Conservation (phyloP, 2,329 filamentous ascomycete genomes). For the Aspergillus unguis region DNA sequence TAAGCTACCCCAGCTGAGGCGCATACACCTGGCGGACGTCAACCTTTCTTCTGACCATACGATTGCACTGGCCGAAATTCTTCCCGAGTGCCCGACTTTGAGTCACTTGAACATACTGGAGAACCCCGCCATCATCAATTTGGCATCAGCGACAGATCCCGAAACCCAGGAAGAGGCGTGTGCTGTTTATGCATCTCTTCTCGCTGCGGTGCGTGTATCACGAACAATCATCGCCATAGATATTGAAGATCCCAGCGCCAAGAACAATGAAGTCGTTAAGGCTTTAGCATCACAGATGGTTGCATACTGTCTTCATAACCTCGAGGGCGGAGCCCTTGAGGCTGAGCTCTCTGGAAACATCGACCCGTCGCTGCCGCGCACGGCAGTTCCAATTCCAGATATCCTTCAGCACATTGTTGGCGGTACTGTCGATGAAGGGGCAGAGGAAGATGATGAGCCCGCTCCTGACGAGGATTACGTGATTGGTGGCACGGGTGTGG, state of each 20-base stretch:
- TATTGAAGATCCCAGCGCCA: slow-evolving; percentile 77
- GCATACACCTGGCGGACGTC: slow-evolving; percentile 83
- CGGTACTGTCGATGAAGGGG: slow-evolving; percentile 49
- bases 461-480: slow-evolving; percentile 92
- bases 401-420: slow-evolving; percentile 85
- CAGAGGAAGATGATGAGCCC: slow-evolving; percentile 60
- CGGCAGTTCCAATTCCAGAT: slow-evolving; percentile 66
- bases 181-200: slow-evolving; percentile 85
- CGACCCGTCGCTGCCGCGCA: slow-evolving; percentile 45
- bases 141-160: slow-evolving; percentile 76
- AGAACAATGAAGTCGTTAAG: slow-evolving; percentile 86
- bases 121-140: slow-evolving; percentile 60
- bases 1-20: slow-evolving; percentile 70
- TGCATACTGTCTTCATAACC: slow-evolving; percentile 86
- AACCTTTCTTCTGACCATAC: slow-evolving; percentile 81
- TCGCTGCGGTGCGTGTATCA: slow-evolving; percentile 82
- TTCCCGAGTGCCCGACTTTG: slow-evolving; percentile 76
- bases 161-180: slow-evolving; percentile 87
- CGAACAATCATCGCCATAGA: slow-evolving; percentile 83
- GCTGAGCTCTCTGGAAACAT: slow-evolving; percentile 50
- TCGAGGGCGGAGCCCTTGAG: slow-evolving; percentile 72
- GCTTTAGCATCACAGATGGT: slow-evolving; percentile 92
- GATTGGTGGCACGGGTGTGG: slow-evolving; percentile 90
- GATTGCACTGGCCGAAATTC: slow-evolving; percentile 83
- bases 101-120: slow-evolving; percentile 85